phyloP scores from a whole-genome alignment of 805 yeast species.

The Jamesozyma spencerorum region DNA sequence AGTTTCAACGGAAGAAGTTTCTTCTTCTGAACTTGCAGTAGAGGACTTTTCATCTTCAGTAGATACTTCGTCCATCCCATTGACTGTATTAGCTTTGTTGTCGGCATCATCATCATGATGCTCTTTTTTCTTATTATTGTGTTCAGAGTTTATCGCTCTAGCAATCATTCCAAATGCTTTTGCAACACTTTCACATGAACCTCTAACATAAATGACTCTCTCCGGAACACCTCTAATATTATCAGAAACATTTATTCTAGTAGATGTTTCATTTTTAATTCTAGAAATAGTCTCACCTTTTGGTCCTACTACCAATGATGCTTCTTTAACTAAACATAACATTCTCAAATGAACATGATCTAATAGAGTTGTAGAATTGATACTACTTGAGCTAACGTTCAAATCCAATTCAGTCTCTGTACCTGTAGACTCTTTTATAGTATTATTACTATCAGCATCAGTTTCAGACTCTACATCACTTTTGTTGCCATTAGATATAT shows the following conservation, averaged over 20 bases:
- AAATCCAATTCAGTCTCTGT: not conserved
- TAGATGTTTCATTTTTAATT: constrained; percentile 53
- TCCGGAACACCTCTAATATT: constrained; percentile 64
- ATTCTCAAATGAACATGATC: constrained; percentile 61
- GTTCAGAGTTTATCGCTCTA: constrained; percentile 39
- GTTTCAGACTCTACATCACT: constrained; percentile 11
- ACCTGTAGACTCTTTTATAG: constrained; percentile 9
- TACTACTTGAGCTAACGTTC: not conserved
- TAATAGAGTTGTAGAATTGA: not conserved
- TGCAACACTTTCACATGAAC: constrained; percentile 69
- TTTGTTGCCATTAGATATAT: constrained; percentile 26
- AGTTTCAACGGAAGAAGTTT: not conserved
- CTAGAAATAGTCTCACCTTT: constrained; percentile 67
- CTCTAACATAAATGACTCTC: constrained; percentile 64
- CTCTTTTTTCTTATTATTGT: not conserved
- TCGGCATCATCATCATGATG: constrained; percentile 32
- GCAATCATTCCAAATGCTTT: constrained; percentile 70
- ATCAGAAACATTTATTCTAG: constrained; percentile 63
- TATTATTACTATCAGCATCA: constrained; percentile 2
- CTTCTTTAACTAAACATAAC: constrained; percentile 68
- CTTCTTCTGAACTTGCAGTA: not conserved
- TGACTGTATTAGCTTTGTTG: not conserved
- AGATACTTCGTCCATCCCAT: constrained; percentile 23
- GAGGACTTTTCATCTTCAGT: not conserved
- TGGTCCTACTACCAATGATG: constrained; percentile 66